These are phyloP conservation scores for Plantago coronopus DNA, from an alignment of 305 asterid genomes.

Conservation along the genomic window DNA sequence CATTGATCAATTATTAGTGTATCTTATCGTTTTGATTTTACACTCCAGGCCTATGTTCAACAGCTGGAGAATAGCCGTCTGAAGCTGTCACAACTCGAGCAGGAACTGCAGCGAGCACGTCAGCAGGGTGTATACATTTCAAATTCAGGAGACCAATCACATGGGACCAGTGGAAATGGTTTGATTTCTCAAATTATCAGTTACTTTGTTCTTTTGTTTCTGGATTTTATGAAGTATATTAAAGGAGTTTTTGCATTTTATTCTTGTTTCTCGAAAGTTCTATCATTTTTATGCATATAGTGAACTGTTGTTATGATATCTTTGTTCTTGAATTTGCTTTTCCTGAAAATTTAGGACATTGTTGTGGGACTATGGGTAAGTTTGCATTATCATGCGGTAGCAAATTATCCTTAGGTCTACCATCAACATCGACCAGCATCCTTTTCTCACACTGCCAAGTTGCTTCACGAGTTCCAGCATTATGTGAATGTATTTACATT, in stretches of 20 bases:
- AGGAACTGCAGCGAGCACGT: slow-evolving; percentile 87
- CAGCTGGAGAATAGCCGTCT: slow-evolving; percentile 92
- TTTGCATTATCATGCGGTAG: too few relatives aligned
- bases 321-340: too few relatives aligned
- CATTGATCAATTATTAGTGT: neutral
- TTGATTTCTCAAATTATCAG: slow-evolving; percentile 19
- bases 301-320: too few relatives aligned
- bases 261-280: too few relatives aligned
- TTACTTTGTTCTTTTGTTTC: neutral
- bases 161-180: slow-evolving; percentile 63
- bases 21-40: slow-evolving; percentile 2
- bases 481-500: too few relatives aligned
- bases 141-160: slow-evolving; percentile 72
- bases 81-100: slow-evolving; percentile 86
- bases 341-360: too few relatives aligned
- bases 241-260: neutral
- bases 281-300: too few relatives aligned
- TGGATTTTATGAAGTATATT: neutral
- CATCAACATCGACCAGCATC: too few relatives aligned
- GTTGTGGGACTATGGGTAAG: too few relatives aligned
- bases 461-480: too few relatives aligned
- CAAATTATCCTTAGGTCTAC: too few relatives aligned
- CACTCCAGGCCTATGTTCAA: slow-evolving; percentile 81
- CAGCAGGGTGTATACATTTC: slow-evolving; percentile 78
- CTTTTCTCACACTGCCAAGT: too few relatives aligned